These are phyloP conservation scores for Harringtonia aguacate DNA, from an alignment of 2,329 filamentous ascomycete genomes.

Conservation along the genomic window DNA sequence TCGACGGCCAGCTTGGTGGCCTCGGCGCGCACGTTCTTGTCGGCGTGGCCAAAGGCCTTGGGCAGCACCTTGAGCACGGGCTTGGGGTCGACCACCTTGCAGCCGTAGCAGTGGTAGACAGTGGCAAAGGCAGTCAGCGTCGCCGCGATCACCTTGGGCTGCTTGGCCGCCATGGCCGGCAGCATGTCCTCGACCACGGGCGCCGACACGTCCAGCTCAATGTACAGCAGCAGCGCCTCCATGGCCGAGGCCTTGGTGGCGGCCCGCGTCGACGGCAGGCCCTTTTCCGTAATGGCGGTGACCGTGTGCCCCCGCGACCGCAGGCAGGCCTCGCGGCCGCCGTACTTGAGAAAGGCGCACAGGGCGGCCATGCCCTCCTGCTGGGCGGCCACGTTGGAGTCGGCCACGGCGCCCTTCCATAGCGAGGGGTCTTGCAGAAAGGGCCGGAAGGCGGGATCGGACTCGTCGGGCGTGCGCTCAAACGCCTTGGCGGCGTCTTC, in stretches of 20 bases:
- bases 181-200: conserved; percentile 87
- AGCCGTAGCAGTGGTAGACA: conserved; percentile 89
- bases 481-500: conserved; percentile 88
- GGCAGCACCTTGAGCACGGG: conserved; percentile 79
- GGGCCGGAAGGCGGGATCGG: conserved; percentile 74
- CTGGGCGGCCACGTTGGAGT: conserved; percentile 95
- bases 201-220: conserved; percentile 78
- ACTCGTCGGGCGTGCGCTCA: conserved; percentile 72
- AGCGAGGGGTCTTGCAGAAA: conserved; percentile 76
- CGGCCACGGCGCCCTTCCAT: conserved; percentile 86
- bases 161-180: conserved; percentile 73
- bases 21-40: conserved; percentile 95
- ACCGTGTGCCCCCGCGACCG: conserved; percentile 70
- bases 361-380: conserved; percentile 82
- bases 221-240: conserved; percentile 77
- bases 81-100: conserved; percentile 90
- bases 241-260: conserved; percentile 79
- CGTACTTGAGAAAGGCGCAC: conserved; percentile 87
- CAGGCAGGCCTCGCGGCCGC: conserved; percentile 66
- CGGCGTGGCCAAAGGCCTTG: conserved; percentile 89
- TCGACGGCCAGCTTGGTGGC: conserved; percentile 87
- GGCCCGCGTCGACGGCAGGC: conserved; percentile 74
- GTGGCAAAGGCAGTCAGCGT: conserved; percentile 66
- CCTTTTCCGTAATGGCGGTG: conserved; percentile 78
- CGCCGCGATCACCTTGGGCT: conserved; percentile 71